Evolutionary conservation across 192 early-diverging fungal species (phyloP).

Genomic region (Mortierella hygrophila): DNA sequence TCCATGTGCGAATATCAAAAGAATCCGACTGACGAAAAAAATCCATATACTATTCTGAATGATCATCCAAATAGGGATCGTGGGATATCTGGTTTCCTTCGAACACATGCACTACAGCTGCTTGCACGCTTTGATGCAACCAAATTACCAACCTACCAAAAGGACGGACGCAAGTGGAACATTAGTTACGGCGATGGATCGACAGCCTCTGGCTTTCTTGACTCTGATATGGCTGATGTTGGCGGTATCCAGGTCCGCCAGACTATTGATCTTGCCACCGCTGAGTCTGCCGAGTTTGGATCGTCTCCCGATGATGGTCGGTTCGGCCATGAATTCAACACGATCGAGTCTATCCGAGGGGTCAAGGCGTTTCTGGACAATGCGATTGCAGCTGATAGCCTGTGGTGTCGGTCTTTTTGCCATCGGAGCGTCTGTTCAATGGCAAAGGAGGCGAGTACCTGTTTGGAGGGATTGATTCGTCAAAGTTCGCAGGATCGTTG

Average conservation of each 20-base stretch:
- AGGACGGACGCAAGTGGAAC: constrained; percentile 64
- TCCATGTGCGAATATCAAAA: no score
- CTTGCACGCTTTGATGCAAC: constrained; percentile 59
- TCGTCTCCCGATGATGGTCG: constrained; percentile 68
- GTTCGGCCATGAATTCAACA: constrained; percentile 70
- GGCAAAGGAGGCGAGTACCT: constrained; percentile 57
- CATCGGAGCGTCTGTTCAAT: constrained; percentile 54
- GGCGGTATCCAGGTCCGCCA: constrained; percentile 69
- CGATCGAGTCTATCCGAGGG: constrained; percentile 32
- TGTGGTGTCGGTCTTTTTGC: constrained; percentile 69
- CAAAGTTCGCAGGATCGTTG: constrained; percentile 57
- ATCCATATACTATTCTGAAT: background rate
- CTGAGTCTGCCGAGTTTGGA: constrained; percentile 62
- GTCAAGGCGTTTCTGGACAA: constrained; percentile 62
- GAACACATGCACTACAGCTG: constrained; percentile 45
- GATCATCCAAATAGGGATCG: constrained; percentile 34
- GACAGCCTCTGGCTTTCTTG: constrained; percentile 37
- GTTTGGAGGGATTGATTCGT: constrained; percentile 63
- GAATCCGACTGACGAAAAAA: no score
- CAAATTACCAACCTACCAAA: constrained; percentile 60
- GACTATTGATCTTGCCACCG: constrained; percentile 67
- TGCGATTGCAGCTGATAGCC: constrained; percentile 64
- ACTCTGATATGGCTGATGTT: constrained; percentile 65
- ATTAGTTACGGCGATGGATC: constrained; percentile 74
- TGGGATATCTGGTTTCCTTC: constrained; percentile 66